Base-by-base conservation (phyloP, 2,329 filamentous ascomycete genomes). In the Fusarium guadeloupense region DNA sequence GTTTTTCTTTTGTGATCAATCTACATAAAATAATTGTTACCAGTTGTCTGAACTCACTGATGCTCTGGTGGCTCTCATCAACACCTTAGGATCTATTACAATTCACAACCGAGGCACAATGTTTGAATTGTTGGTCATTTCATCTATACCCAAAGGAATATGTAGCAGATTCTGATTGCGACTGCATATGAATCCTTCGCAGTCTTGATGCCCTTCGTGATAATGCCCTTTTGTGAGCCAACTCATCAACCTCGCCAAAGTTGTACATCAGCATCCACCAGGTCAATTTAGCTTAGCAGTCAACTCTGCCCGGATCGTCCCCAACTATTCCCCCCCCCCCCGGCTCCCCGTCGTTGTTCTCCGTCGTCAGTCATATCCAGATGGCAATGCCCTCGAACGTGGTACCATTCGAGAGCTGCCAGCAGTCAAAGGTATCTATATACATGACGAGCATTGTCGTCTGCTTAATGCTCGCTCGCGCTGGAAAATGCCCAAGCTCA, bases 121-220 rank as follows among this genome's bases (percentile, higher is more conserved):
- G 7, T 54, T 68, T 54, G 68, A 68, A 59, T 71, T 70, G 54
- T 71, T 71, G 55, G 54, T 71, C 69, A 69, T 74, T 67, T 74
- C 72, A 71, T 75, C 72, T 75, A 73, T 73, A 74, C 66, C 65
- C 60, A 68, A 74, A 69, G 61, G 68, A 72, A 73, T 69, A 70
- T 71, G 66, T 70, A 73, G 65, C 66, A 74, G 67, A 73, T 74
- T 71, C 66, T 67, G 67, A 66, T 67, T 64, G 59, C 40, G 59
- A 62, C 64, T 62, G 54, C 53, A 59, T 48, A 33, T 61, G 47
- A 48, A 59, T 44, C 46, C 42, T 52, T 58, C 38, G 51, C 55
- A 59, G 57, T 39, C 49, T 40, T 45, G 45, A 56, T 40, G 41
- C 30, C 62, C 60, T 23, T 50, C 40, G 59, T 44, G 51, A 43